phyloP scores from a whole-genome alignment of 2,329 filamentous ascomycete genomes.

The Diaporthe batatas region DNA sequence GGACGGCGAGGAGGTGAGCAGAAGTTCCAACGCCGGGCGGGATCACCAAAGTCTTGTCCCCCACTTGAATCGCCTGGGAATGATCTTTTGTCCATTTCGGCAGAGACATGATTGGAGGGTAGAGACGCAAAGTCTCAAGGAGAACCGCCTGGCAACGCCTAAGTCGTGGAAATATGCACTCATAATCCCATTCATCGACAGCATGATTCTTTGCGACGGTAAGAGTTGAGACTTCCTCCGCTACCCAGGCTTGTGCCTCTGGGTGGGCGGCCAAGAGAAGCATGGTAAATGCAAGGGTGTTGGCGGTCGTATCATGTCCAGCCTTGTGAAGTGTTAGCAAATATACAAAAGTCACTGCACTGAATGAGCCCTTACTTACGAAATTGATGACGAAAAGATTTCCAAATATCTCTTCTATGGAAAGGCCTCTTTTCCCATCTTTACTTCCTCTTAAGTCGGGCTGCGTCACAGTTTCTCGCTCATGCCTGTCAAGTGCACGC shows the following conservation, averaged over 20 bases:
- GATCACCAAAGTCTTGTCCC: slow-evolving; percentile 17
- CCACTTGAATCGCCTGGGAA: not conserved
- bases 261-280: slow-evolving; percentile 56
- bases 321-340: slow-evolving; percentile 25
- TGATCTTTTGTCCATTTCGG: slow-evolving; percentile 22
- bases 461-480: not conserved
- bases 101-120: slow-evolving; percentile 22
- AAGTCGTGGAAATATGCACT: not conserved
- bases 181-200: slow-evolving; percentile 18
- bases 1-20: slow-evolving; percentile 35
- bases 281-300: slow-evolving; percentile 56
- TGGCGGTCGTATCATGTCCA: slow-evolving; percentile 49
- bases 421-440: slow-evolving; percentile 43
- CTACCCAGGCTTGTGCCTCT: slow-evolving; percentile 49
- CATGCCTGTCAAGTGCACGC: slow-evolving; percentile 42
- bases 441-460: slow-evolving; percentile 2
- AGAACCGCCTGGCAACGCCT: slow-evolving; percentile 34
- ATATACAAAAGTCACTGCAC: no score
- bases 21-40: slow-evolving; percentile 13
- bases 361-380: no score
- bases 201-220: not conserved
- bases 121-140: slow-evolving; percentile 33
- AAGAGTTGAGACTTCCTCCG: slow-evolving; percentile 43
- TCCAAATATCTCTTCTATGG: slow-evolving; percentile 45
- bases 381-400: slow-evolving; percentile 51